Base-by-base conservation (phyloP, 1,139 yeast species). In the Debaryomycetaceae sp. region DNA sequence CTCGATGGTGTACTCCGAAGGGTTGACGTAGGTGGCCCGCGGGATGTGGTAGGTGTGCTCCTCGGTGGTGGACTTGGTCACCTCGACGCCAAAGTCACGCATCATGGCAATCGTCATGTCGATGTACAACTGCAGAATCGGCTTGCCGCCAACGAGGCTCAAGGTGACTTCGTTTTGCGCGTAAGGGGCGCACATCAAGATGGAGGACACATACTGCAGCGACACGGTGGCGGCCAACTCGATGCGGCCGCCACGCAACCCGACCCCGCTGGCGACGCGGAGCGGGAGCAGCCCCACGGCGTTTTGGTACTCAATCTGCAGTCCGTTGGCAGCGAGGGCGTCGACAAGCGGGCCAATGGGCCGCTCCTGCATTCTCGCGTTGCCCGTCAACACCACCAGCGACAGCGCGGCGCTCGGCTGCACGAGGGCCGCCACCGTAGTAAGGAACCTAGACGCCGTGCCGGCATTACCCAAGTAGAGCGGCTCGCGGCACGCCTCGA, bases 21-120 rank as follows among this genome's bases (percentile, higher is more conserved):
- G 99, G 42, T 89, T 86, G 27, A 56, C 59, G 54, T 93, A 91
- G 16, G 67, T 61, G 2, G 89, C 96, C 48, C 74, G 74, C 32
- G 98, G 98, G 54, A 91, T 86, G 51, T 81, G 83, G 58, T 91
- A 91, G 23, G 96, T 86, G 63, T 84, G 71, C 19, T 72, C 78
- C 53, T 85, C 91, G 18, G 82, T 71, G 18, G 67, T 55, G 6
- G 94, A 83, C 45, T 73, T 74, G 25, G 67, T 68, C n/a, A 93
- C 98, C 10, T 63, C 58, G 35, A 93, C 68, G 35, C 98, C 98
- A 52, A 91, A 91, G 11, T 82, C 67, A 33, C 73, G 76, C 99
- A 91, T 91, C 95, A 91, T 85, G 32, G 83, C 79, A 42, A 89
- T 81, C 3, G 99, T 93, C 98, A 91, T 91, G 51, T 89, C 96